These are phyloP conservation scores for Microbotryomycetes sp. DNA, from an alignment of 1,284 basidiomycete species.

Conservation along the genomic window DNA sequence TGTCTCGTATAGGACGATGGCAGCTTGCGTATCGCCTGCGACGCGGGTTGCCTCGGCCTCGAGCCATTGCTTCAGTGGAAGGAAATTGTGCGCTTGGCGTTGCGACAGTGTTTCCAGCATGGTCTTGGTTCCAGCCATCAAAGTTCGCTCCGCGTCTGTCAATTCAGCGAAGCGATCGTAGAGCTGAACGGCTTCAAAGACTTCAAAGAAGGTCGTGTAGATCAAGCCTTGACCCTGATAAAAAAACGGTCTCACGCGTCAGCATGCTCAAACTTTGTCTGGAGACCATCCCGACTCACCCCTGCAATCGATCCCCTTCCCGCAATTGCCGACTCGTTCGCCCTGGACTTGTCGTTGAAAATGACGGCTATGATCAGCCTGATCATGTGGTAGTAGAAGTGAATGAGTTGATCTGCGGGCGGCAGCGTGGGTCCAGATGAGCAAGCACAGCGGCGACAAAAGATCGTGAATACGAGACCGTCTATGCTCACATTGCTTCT, in stretches of 20 bases:
- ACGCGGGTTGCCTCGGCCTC: constrained; percentile 14
- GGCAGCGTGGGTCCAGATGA: not conserved
- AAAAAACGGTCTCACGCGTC: too few relatives aligned
- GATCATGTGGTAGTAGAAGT: constrained; percentile 22
- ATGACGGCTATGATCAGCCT: constrained; percentile 22
- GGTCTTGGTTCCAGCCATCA: not conserved
- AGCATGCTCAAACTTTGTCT: too few relatives aligned
- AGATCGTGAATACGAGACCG: not conserved
- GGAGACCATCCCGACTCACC: constrained; percentile 4
- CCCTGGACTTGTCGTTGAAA: constrained; percentile 9
- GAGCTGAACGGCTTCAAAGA: constrained; percentile 66
- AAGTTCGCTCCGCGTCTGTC: constrained; percentile 56
- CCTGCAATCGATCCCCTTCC: constrained; percentile 13
- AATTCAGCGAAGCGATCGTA: constrained; percentile 61
- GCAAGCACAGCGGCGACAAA: too few relatives aligned
- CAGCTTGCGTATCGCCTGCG: not conserved
- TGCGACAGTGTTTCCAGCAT: constrained; percentile 9
- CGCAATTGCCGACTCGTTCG: constrained; percentile 9
- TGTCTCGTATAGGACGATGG: constrained; percentile 9
- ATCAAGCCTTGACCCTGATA: constrained; percentile 20
- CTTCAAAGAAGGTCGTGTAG: constrained; percentile 37
- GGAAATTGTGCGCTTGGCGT: constrained; percentile 14
- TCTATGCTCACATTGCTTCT: constrained; percentile 16
- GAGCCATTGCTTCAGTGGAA: constrained; percentile 23
- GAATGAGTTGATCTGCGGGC: constrained; percentile 11